phyloP scores from a whole-genome alignment of 2,329 filamentous ascomycete species.

The Polytolypa hystricis region DNA sequence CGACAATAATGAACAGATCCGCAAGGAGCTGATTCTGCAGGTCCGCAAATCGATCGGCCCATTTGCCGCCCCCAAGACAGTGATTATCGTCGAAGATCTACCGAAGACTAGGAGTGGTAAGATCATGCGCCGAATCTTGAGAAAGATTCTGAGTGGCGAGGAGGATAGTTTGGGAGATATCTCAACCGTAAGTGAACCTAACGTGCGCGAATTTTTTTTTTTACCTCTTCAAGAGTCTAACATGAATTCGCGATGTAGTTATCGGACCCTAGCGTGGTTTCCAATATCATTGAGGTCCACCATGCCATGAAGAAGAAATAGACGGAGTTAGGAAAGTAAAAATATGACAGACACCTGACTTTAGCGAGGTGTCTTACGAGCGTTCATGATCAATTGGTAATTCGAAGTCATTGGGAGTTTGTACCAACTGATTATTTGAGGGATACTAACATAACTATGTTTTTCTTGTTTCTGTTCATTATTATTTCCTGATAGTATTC shows the following conservation, averaged over 20 bases:
- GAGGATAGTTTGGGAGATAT: constrained; percentile 94
- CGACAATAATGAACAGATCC: constrained; percentile 53
- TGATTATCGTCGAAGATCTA: constrained; percentile 83
- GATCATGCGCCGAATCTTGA: constrained; percentile 95
- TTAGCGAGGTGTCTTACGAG: no score
- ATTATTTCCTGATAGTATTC: no score
- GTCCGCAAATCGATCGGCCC: constrained; percentile 96
- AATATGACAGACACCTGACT: no score
- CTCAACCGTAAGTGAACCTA: constrained; percentile 58
- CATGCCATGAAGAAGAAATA: constrained; percentile 41
- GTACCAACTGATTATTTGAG: no score
- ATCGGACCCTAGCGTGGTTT: constrained; percentile 79
- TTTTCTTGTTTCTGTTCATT: no score
- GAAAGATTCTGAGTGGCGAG: constrained; percentile 95
- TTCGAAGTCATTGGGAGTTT: no score
- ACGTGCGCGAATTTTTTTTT: not conserved
- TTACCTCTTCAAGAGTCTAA: constrained; percentile 7
- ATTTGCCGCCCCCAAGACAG: constrained; percentile 89
- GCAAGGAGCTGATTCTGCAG: constrained; percentile 88
- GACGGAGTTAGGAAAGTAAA: constrained; percentile 5
- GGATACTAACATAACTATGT: no score
- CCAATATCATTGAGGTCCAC: constrained; percentile 76
- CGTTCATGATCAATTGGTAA: no score
- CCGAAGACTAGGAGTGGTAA: constrained; percentile 97
- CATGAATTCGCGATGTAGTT: constrained; percentile 42